Base-by-base conservation (phyloP, 2,329 filamentous ascomycete species). In the Alternaria arborescens region DNA sequence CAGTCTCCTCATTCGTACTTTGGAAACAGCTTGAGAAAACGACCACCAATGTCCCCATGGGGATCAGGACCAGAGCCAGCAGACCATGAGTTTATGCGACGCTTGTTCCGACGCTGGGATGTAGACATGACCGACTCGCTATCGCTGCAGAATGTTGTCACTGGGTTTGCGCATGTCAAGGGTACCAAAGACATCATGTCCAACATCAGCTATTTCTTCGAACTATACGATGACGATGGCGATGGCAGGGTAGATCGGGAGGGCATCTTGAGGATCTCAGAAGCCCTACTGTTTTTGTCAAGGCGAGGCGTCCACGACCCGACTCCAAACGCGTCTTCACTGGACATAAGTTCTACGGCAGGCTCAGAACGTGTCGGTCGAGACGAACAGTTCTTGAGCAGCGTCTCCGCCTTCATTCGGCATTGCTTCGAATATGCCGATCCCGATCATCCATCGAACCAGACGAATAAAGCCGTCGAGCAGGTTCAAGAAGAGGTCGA, bases 381-480 rank as follows among this genome's bases (percentile, higher is more conserved):
- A 41, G 95, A 96, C 67, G 95, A 98, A 78, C 88, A 89, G 54
- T 98, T 99, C 74, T 82, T 99, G 26, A 92, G 91, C 63, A 97
- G 94, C 64, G 93, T 99, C 53, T 97, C 93, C 69, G 93, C 93
- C 3, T 99, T 99, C 75, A 99, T 98, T 61, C 87, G 94, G 66
- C 87, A 95, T 60, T 99, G 95, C 79, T 99, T 99, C 68, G 95
- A 99, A 79, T 99, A 99, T 74, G 95, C 95, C 6, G 95, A 99
- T 73, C 94, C 95, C 1, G 94, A 96, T 72, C 90, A 91, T 65
- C 69, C 71, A 22, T 89, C 90, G 1, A 86, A 75, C 86, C 84
- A 88, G 60, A 79, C 78, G 42, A 71, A 76, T 44, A 69, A 61
- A 38, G 76, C 79, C 3, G 50, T 72, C 3, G 69, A 74, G 5